Evolutionary conservation across 306 rosid species (phyloP).

Genomic region (Aeschynomene evenia): DNA sequence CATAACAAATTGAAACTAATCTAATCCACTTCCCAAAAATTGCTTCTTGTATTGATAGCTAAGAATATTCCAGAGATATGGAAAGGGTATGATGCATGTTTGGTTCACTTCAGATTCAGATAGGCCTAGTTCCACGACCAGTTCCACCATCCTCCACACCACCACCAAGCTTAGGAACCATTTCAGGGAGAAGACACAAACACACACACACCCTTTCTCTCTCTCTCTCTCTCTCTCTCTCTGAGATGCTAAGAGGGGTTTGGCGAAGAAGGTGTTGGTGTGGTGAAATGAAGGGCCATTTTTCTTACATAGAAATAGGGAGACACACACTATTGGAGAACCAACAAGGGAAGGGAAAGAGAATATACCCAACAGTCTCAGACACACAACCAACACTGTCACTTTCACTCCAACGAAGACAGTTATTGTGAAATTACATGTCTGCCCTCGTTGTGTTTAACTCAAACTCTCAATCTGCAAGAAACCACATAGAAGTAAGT

Average conservation of each 20-base stretch:
- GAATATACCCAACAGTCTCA: conserved; percentile 67
- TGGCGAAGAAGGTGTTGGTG: conserved; percentile 10
- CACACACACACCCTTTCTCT: too few relatives aligned
- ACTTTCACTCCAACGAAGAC: neutral
- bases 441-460: conserved; percentile 21
- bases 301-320: conserved; percentile 28
- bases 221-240: conserved; percentile 15
- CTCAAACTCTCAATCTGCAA: conserved; percentile 6
- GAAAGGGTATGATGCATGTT: conserved; percentile 23
- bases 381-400: conserved; percentile 29
- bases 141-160: conserved; percentile 42
- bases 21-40: conserved; percentile 19
- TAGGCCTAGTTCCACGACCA: conserved; percentile 51
- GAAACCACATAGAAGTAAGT: neutral
- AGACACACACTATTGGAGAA: conserved; percentile 42
- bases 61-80: neutral
- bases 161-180: conserved; percentile 49
- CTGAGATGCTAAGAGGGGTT: conserved; percentile 2
- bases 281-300: neutral
- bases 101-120: too few relatives aligned
- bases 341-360: conserved; percentile 9
- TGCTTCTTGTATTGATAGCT: conserved; percentile 17
- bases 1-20: conserved; percentile 29
- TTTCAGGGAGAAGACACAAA: conserved; percentile 36
- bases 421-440: conserved; percentile 16